Conservation (phyloP, 163 green algal genomes). For the Scenedesmus sp. region DNA sequence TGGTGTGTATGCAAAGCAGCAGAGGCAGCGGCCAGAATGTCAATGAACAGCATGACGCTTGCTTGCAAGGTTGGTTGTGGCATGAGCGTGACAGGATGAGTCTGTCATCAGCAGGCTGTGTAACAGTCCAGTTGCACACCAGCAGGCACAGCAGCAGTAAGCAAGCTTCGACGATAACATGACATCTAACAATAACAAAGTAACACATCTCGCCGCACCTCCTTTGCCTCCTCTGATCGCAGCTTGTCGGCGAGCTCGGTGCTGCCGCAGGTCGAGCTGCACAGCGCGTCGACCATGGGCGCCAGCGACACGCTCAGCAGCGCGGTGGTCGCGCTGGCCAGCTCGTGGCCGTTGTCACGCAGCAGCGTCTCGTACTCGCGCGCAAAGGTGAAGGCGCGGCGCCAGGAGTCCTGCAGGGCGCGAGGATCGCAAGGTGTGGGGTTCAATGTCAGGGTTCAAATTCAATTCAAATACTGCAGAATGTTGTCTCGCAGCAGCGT, state of each 20-base stretch:
- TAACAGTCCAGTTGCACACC: too few species aligned
- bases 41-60: too few species aligned
- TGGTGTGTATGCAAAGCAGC: too few species aligned
- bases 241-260: conserved; percentile 15
- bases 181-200: too few species aligned
- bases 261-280: background rate
- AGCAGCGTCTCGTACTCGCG: background rate
- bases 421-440: background rate
- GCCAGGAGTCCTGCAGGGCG: background rate
- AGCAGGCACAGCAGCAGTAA: background rate
- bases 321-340: background rate
- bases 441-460: background rate
- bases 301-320: background rate
- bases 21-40: too few species aligned
- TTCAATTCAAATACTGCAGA: background rate
- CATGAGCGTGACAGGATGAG: too few species aligned
- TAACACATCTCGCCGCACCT: too few species aligned
- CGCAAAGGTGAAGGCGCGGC: background rate
- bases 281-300: background rate
- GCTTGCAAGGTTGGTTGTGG: too few species aligned
- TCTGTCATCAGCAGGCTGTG: too few species aligned
- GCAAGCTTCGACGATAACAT: background rate
- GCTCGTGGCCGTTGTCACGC: background rate
- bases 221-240: background rate
- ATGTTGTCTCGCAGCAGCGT: background rate